Evolutionary conservation across 2,329 filamentous ascomycete species (phyloP).

Genomic region (Nigrospora sphaerica): DNA sequence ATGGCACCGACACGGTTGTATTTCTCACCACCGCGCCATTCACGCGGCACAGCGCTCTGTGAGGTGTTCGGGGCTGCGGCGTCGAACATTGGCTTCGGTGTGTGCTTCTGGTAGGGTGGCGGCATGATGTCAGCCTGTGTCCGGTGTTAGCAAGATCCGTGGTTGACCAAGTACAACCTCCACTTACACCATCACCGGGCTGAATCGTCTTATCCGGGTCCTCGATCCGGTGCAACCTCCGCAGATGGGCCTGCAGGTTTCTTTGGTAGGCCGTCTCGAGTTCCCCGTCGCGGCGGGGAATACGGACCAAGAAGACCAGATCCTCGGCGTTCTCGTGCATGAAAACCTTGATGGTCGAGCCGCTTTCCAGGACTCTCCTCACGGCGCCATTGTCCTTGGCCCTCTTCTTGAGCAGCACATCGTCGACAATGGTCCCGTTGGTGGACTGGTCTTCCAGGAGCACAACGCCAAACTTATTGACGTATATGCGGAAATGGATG

Average conservation of each 20-base stretch:
- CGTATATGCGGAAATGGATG: slow-evolving; percentile 88
- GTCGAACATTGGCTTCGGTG: background rate
- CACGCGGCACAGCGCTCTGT: slow-evolving; percentile 39
- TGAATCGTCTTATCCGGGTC: slow-evolving; percentile 35
- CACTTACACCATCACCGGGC: slow-evolving; percentile 13
- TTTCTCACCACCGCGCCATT: slow-evolving; percentile 75
- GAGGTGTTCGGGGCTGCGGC: no score
- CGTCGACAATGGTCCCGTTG: slow-evolving; percentile 89
- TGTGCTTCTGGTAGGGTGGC: slow-evolving; percentile 8
- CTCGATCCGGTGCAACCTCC: slow-evolving; percentile 22
- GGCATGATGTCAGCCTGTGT: background rate
- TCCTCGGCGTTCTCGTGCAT: slow-evolving; percentile 46
- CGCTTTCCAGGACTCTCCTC: slow-evolving; percentile 61
- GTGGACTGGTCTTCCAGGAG: slow-evolving; percentile 94
- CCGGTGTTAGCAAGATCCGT: background rate
- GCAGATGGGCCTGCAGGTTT: slow-evolving; percentile 64
- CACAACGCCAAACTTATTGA: slow-evolving; percentile 77
- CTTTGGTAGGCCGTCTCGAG: slow-evolving; percentile 58
- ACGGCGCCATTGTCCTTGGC: slow-evolving; percentile 27
- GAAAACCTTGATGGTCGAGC: slow-evolving; percentile 65
- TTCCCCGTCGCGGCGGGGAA: slow-evolving; percentile 66
- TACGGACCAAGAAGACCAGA: slow-evolving; percentile 76
- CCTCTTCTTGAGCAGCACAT: slow-evolving; percentile 51
- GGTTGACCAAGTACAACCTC: background rate
- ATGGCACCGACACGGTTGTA: slow-evolving; percentile 81